Evolutionary conservation across 768 basidiomycete species (phyloP), one percentile per base, ranked within the genome.

Genomic region (Cyclocybe aegerita): DNA sequence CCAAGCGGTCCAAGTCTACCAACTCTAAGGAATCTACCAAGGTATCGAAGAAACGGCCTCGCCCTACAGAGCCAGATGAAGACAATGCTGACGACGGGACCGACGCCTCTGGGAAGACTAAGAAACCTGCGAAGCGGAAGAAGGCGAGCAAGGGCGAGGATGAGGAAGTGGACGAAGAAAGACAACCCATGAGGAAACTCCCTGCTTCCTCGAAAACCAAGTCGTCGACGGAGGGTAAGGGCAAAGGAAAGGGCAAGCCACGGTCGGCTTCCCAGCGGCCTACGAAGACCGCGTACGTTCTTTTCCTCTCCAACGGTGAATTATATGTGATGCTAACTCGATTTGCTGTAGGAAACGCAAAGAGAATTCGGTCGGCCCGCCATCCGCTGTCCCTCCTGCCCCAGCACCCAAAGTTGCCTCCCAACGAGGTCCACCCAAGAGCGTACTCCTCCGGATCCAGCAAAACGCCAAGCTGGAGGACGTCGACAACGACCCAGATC

Each of bases 401-500:
- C 44, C 35, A 14, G 8, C 41, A 50, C 23, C 34, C n/a, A 6
- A 17, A 51, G 32, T 36, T 32, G 31, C 39, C 53, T 9, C 32
- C 42, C 6, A 43, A 10, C 69, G 61, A 53, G 73, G 74, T 6
- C 74, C 70, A 1, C 75, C 75, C 0, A 71, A 56, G 15, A 66
- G 70, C 17, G 67, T 76, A 2, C 64, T 76, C 7, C 65, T 66
- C 35, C 67, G 72, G 43, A 65, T 76, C 30, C 68, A 61, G 43
- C 23, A 23, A 23, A 65, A 69, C 10, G 65, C 69, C 29, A 57
- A 54, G 29, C 49, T 48, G 39, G 43, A 59, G 33, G 56, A 52
- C n/a, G 60, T 69, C 30, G 71, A 70, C 38, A 66, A 69, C 49
- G 77, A 75, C 46, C 70, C 74, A 6, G 77, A 78, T 49, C 74